Percentiles rank a stretch among this genome's conserved stretches.
Evolutionary conservation across 2,329 filamentous ascomycete species (phyloP).

Genomic region (Aaosphaeria arxii): DNA sequence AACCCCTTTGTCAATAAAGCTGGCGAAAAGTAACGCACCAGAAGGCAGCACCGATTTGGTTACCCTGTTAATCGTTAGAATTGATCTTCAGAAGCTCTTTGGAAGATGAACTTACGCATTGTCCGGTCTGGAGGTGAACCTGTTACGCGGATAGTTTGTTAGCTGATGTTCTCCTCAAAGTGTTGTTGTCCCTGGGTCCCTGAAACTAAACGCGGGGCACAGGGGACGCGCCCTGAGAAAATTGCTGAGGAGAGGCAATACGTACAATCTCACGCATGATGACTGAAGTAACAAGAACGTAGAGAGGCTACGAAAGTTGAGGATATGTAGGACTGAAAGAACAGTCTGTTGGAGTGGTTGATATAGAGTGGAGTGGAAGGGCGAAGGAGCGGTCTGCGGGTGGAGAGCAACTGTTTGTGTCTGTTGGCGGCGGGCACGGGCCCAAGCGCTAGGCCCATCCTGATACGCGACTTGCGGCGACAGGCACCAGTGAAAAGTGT

Average conservation of each 20-base stretch:
- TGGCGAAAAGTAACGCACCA: slow-evolving; percentile 59
- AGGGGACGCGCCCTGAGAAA: slow-evolving; percentile 44
- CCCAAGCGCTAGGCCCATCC: slow-evolving; percentile 14
- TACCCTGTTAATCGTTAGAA: slow-evolving; percentile 66
- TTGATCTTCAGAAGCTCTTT: slow-evolving; percentile 6
- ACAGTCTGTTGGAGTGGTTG: slow-evolving; percentile 18
- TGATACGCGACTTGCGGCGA: slow-evolving; percentile 1
- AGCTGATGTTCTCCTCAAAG: slow-evolving; percentile 51
- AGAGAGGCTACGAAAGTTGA: slow-evolving; percentile 26
- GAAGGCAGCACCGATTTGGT: slow-evolving; percentile 99
- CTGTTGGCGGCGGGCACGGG: slow-evolving; percentile 13
- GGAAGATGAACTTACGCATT: slow-evolving; percentile 72
- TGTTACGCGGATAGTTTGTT: slow-evolving; percentile 54
- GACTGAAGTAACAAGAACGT: slow-evolving; percentile 23
- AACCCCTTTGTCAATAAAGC: not conserved
- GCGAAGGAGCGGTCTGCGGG: slow-evolving; percentile 7
- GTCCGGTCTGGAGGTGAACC: slow-evolving; percentile 99
- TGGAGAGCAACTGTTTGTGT: slow-evolving; percentile 1
- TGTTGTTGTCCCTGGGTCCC: slow-evolving; percentile 33
- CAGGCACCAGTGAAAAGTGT: slow-evolving; percentile 10
- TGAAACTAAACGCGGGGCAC: slow-evolving; percentile 38
- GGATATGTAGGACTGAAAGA: slow-evolving; percentile 26
- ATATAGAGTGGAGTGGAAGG: slow-evolving; percentile 24
- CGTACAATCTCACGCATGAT: slow-evolving; percentile 70
- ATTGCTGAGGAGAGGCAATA: slow-evolving; percentile 27